phyloP scores from a whole-genome alignment of 148 eudicot species.

The Nepenthes mirabilis region DNA sequence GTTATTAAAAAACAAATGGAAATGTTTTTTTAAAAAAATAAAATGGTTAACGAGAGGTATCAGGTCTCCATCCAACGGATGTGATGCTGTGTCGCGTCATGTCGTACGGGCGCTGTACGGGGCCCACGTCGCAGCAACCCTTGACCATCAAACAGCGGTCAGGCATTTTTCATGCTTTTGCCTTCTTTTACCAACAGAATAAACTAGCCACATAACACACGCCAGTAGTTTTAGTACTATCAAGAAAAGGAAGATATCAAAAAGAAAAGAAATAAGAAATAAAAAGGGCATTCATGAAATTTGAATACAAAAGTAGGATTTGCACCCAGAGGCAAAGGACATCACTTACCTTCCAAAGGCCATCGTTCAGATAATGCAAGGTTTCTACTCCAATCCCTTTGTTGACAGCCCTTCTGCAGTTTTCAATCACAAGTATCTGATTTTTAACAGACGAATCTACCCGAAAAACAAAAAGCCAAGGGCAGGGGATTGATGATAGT shows the following conservation, averaged over 20 bases:
- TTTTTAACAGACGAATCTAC: no score
- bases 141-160: no score
- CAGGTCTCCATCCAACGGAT: no score
- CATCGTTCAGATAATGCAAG: conserved; percentile 95
- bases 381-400: conserved; percentile 96
- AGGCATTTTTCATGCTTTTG: background rate
- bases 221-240: background rate
- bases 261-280: background rate
- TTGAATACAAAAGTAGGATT: background rate
- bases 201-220: background rate
- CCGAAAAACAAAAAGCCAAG: no score
- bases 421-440: background rate
- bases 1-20: no score
- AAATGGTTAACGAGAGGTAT: no score
- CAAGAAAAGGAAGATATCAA: background rate
- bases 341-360: conserved; percentile 91
- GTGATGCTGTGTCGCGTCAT: no score
- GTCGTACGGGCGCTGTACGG: no score
- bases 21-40: no score
- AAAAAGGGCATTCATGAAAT: background rate
- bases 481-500: no score
- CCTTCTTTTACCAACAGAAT: background rate
- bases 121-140: no score
- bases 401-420: conserved; percentile 76
- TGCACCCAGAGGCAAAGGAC: background rate